Evolutionary conservation across 176 grass and related monocot genomes (phyloP), one percentile per base, ranked within the genome.

Genomic region (Avena sativa): DNA sequence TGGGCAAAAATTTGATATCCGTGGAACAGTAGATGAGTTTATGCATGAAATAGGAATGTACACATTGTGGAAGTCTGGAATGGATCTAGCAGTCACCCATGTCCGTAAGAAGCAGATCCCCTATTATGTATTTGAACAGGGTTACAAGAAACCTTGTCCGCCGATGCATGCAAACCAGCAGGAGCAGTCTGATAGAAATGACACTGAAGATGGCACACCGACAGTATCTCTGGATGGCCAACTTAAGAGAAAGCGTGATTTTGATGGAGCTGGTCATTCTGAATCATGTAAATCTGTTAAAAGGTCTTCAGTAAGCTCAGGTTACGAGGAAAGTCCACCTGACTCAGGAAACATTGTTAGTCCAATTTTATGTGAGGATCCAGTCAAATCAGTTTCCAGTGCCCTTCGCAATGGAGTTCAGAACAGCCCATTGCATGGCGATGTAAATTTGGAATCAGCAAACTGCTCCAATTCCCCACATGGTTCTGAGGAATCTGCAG

Each of bases 1-100:
- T 66, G 90, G 96, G 36, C 93, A 96, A 79, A 85, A 92, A 34
- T 98, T 98, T 90, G 96, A 98, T 91, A 98, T 98, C 47, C 92
- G 96, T 86, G 87, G 82, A 77, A 98, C 96, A 71, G 93, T 98
- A 73, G 96, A 98, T 61, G 96, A 94, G 69, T 98, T 96, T 80
- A 92, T 90, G 70, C 88, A 63, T 84, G 90, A 89, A 84, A 95
- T 98, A 5, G 93, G 91, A 85, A 90, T 92, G 91, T 96, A 94
- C 72, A 63, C 93, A 71, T 90, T 86, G 25, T 98, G 93, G 93
- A 96, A 94, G 50, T 83, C 90, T 4, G 93, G 93, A 26, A 98
- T 98, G 96, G 92, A 98, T 69, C 69, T 98, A 58, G 89, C 86
- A 86, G 93, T 98, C 38, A 94, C 92, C 77, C 96, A 98, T 92